Percentiles rank a stretch among this genome's conserved stretches.
Evolutionary conservation across 2,329 filamentous ascomycete species (phyloP).

Genomic region (Arthrobotrys musiformis): DNA sequence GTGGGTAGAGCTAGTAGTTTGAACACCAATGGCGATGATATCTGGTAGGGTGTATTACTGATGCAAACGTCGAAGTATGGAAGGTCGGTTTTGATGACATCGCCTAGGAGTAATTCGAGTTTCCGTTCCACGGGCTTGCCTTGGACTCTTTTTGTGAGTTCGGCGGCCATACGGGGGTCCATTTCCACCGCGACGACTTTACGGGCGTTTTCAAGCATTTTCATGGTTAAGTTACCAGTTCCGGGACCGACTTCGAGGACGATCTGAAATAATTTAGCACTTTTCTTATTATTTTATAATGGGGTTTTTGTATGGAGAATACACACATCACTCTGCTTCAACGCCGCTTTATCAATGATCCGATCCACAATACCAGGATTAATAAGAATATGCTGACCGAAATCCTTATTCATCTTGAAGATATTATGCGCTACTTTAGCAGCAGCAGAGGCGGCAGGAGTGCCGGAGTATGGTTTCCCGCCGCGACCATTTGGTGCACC

Average conservation of each 20-base stretch:
- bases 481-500: conserved; percentile 30
- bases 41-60: conserved; percentile 79
- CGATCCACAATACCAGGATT: conserved; percentile 85
- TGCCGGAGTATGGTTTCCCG: conserved; percentile 40
- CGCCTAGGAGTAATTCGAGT: conserved; percentile 87
- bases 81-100: conserved; percentile 88
- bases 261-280: conserved; percentile 61
- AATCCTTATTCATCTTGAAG: conserved; percentile 96
- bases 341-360: conserved; percentile 84
- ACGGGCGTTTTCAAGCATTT: conserved; percentile 87
- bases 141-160: conserved; percentile 92
- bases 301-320: background rate
- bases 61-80: conserved; percentile 86
- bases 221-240: conserved; percentile 86
- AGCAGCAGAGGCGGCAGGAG: conserved; percentile 61
- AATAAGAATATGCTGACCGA: conserved; percentile 91
- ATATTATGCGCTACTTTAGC: conserved; percentile 77
- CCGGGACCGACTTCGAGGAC: conserved; percentile 94
- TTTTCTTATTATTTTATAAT: background rate
- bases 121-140: conserved; percentile 85
- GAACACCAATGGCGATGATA: conserved; percentile 91
- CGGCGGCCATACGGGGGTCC: conserved; percentile 95
- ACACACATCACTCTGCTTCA: conserved; percentile 82
- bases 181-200: conserved; percentile 87
- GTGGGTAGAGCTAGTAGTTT: conserved; percentile 84